These are phyloP conservation scores for Scenedesmus sp. DNA, from an alignment of 163 green algal genomes.

Conservation along the genomic window DNA sequence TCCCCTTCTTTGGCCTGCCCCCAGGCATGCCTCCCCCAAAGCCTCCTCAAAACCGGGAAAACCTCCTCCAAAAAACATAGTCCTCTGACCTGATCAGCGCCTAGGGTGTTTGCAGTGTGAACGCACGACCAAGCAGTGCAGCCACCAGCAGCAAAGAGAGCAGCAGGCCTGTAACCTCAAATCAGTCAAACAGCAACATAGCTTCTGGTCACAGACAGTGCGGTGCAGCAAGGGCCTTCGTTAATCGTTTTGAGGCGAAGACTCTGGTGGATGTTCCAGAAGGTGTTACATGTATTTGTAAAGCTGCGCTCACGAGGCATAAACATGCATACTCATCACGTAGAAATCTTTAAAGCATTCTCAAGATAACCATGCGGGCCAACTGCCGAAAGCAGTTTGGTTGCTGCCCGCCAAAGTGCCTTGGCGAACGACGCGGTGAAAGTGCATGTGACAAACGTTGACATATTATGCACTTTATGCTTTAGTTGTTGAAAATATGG, in stretches of 20 bases:
- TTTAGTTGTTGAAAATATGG: too few species aligned
- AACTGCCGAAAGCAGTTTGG: background rate
- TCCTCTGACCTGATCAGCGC: background rate
- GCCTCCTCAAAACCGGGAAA: conserved; percentile 70
- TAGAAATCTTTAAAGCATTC: background rate
- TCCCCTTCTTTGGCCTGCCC: conserved; percentile 52
- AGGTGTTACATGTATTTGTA: background rate
- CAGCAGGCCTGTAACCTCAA: background rate
- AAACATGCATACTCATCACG: background rate
- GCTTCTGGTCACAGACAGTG: background rate
- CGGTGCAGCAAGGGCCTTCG: background rate
- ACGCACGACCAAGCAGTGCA: background rate
- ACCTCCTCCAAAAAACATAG: conserved; percentile 69
- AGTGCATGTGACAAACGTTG: too few species aligned
- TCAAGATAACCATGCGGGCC: background rate
- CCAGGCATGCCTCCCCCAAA: conserved; percentile 64
- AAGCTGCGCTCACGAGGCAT: too few species aligned
- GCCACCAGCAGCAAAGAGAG: background rate
- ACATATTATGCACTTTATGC: too few species aligned
- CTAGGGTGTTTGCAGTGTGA: background rate
- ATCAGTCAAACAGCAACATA: background rate
- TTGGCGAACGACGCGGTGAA: background rate
- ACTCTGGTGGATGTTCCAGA: background rate
- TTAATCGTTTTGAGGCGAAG: background rate
- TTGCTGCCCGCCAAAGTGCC: conserved; percentile 2